Base-by-base conservation (phyloP, 352 stramenopile genomes). In the Pythium brachiatum region DNA sequence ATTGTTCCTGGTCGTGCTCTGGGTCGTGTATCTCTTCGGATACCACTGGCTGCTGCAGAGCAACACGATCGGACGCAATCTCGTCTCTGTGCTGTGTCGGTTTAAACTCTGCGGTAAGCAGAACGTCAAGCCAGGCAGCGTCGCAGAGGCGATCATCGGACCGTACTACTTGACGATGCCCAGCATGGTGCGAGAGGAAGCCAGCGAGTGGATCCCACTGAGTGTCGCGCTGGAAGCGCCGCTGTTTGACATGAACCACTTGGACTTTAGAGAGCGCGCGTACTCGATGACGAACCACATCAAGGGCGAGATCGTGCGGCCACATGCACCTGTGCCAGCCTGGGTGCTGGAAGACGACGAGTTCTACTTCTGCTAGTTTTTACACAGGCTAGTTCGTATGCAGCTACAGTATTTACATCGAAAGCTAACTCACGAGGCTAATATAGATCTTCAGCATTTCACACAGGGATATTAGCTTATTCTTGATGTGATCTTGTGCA, bases 171-270 rank as follows among this genome's bases (percentile, higher is more conserved):
- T 53, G 9, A 64, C 44, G 39, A 26, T 53, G 57, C 57, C 39
- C 3, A 27, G 23, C 11, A 26, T 53, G 21, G 39, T 38, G 29
- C 57, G 48, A 11, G 16, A 43, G 0, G 57, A 64, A 27, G 20
- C 48, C 1, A 65, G 48, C n/a, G 59, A 65, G 39, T 65, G 59
- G 59, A 58, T 65, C 21, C 59, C 59, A 16, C 38, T 65, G 1
- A 55, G 59, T 29, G 36, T 65, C 8, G 43, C 44, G 11, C 39
- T 65, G 0, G 59, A 65, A 25, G n/a, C 32, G 0, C 59, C 50
- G 7, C 9, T 2, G 16, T 59, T 59, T 25, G 59, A 65, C 50
- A 21, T 59, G 11, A 31, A 39, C 31, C 27, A 32, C 25, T 4
- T 65, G 21, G 38, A 65, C 48, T 58, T 47, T 13, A 21, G 18